phyloP scores from a whole-genome alignment of 805 yeast genomes.

The Lipomyces orientalis region DNA sequence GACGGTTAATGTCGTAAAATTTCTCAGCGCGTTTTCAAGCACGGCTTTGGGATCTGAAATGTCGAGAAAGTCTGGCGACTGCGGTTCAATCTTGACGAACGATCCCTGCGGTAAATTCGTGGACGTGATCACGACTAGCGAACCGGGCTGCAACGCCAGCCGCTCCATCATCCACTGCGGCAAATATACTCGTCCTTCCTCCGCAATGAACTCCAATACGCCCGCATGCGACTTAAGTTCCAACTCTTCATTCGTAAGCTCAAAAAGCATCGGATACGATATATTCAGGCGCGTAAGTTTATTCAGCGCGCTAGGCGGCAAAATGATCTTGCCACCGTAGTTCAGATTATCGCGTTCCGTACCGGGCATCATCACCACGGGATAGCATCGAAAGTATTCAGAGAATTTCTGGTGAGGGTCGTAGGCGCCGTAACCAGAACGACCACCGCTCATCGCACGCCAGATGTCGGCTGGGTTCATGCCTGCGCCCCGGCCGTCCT shows the following conservation, averaged over 20 bases:
- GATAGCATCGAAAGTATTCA: constrained; percentile 90
- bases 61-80: constrained; percentile 88
- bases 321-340: constrained; percentile 92
- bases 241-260: constrained; percentile 69
- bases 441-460: constrained; percentile 20
- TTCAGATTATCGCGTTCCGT: constrained; percentile 71
- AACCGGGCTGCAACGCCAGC: constrained; percentile 73
- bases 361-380: constrained; percentile 87
- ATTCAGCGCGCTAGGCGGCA: constrained; percentile 91
- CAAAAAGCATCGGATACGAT: constrained; percentile 94
- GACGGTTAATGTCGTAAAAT: constrained; percentile 84
- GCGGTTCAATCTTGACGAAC: constrained; percentile 94
- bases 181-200: constrained; percentile 91
- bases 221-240: constrained; percentile 80
- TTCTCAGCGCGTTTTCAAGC: constrained; percentile 85
- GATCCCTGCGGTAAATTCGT: constrained; percentile 84
- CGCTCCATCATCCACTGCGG: constrained; percentile 98
- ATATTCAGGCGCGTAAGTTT: constrained; percentile 89
- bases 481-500: constrained; percentile 23
- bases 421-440: constrained; percentile 14
- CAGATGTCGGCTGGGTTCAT: constrained; percentile 14
- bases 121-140: constrained; percentile 70
- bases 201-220: constrained; percentile 94
- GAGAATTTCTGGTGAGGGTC: constrained; percentile 58
- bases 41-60: constrained; percentile 97